Evolutionary conservation across 495 filamentous ascomycete species (phyloP).

Genomic region (Xylaria longipes): DNA sequence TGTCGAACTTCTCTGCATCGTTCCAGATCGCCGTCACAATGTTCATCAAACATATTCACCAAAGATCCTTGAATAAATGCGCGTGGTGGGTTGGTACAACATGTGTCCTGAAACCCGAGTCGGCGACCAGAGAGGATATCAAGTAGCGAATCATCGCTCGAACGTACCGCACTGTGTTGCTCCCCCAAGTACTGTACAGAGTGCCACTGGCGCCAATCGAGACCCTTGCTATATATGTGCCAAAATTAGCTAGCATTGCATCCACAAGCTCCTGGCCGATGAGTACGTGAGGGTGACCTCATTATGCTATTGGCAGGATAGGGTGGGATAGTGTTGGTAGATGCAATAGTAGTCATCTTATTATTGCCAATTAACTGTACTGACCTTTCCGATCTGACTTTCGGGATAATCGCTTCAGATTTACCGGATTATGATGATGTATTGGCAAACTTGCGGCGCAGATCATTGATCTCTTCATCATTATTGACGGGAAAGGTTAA

Average conservation of each 20-base stretch:
- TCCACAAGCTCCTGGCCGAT: constrained; percentile 8
- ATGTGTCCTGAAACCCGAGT: constrained; percentile 29
- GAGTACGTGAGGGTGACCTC: constrained; percentile 8
- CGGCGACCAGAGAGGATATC: constrained; percentile 19
- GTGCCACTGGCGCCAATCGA: constrained; percentile 1
- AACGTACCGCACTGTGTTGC: constrained; percentile 18
- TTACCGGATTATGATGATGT: constrained; percentile 1
- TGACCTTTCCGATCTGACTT: constrained; percentile 12
- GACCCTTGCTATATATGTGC: constrained; percentile 22
- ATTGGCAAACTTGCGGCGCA: neutral
- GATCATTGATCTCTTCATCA: neutral
- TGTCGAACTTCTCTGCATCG: constrained; percentile 29
- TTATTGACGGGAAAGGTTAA: constrained; percentile 1
- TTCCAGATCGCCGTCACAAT: constrained; percentile 31
- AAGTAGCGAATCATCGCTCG: constrained; percentile 3
- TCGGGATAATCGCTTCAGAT: constrained; percentile 10
- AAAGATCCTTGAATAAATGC: constrained; percentile 13
- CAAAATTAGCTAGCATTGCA: constrained; percentile 27
- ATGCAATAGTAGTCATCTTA: constrained; percentile 16
- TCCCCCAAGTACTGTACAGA: neutral
- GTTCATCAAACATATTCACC: constrained; percentile 21
- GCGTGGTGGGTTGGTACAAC: constrained; percentile 23
- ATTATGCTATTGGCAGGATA: constrained; percentile 12
- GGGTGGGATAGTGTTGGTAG: constrained; percentile 3
- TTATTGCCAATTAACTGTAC: constrained; percentile 17